Percentiles rank a stretch among this genome's conserved stretches.
phyloP scores from a whole-genome alignment of 1,284 basidiomycete genomes.

The Dichomitus squalens region DNA sequence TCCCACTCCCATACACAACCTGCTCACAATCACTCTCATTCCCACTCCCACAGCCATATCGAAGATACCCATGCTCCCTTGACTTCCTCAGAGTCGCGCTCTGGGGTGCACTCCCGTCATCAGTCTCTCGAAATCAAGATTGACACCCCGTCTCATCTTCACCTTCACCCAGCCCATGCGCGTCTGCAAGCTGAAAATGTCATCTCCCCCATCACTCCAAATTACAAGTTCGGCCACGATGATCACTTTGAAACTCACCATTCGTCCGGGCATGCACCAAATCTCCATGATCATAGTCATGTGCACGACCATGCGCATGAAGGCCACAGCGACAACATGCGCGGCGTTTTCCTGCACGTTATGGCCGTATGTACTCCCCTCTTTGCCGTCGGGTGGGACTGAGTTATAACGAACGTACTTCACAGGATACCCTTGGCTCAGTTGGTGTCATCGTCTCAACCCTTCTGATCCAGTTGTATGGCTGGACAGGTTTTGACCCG shows the following conservation, averaged over 20 bases:
- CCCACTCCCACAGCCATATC: slow-evolving; percentile 28
- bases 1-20: slow-evolving; percentile 33
- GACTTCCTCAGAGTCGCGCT: background rate
- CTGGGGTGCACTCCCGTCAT: slow-evolving; percentile 19
- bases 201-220: slow-evolving; percentile 57
- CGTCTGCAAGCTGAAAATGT: slow-evolving; percentile 12
- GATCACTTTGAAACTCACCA: slow-evolving; percentile 60
- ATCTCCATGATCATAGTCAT: slow-evolving; percentile 57
- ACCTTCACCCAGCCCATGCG: slow-evolving; percentile 19
- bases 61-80: slow-evolving; percentile 11
- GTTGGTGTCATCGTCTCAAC: slow-evolving; percentile 99
- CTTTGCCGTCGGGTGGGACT: background rate
- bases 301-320: slow-evolving; percentile 60
- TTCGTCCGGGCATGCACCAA: slow-evolving; percentile 49
- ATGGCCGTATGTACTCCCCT: slow-evolving; percentile 68
- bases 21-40: slow-evolving; percentile 29
- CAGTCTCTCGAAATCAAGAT: slow-evolving; percentile 23
- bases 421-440: slow-evolving; percentile 84
- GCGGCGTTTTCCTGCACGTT: slow-evolving; percentile 95
- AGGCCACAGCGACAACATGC: slow-evolving; percentile 97
- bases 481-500: slow-evolving; percentile 99
- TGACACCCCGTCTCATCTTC: slow-evolving; percentile 8
- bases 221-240: slow-evolving; percentile 62
- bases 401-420: slow-evolving; percentile 3
- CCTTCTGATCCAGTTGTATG: slow-evolving; percentile 92